Conservation (phyloP, 169 alveolate genomes). For the Plasmodium coatneyi region DNA sequence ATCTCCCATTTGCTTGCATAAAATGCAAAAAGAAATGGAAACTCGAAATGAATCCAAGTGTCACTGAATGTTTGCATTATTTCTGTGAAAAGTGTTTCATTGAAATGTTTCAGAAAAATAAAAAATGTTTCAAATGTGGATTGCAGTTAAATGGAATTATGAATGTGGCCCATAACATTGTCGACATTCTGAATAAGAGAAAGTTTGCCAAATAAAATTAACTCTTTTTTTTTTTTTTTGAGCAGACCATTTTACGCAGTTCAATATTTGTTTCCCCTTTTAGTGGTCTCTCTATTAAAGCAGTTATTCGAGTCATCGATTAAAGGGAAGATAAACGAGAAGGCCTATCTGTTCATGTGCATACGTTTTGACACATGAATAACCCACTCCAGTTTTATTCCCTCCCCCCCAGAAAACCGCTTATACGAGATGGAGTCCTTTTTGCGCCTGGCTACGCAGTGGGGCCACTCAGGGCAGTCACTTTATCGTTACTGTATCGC, state of each 20-base stretch:
- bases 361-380: not conserved
- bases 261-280: not conserved
- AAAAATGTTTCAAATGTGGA: conserved; percentile 90
- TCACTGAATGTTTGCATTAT: conserved; percentile 93
- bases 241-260: not conserved
- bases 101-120: conserved; percentile 84
- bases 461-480: not conserved
- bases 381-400: not conserved
- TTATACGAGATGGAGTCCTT: not conserved
- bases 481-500: not conserved
- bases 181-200: conserved; percentile 77
- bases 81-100: conserved; percentile 95
- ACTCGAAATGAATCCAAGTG: conserved; percentile 89
- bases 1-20: conserved; percentile 83
- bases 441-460: not conserved
- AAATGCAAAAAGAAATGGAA: conserved; percentile 91
- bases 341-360: not conserved
- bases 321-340: not conserved
- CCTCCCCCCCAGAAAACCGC: not conserved
- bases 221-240: conserved; percentile 3
- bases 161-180: conserved; percentile 84
- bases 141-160: conserved; percentile 91
- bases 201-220: not conserved
- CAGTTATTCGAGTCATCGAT: not conserved
- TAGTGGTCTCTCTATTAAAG: not conserved